Percentiles rank a stretch among this genome's conserved stretches.
Evolutionary conservation across 1,139 yeast species (phyloP).

Genomic region (Taphrina wiesneri): DNA sequence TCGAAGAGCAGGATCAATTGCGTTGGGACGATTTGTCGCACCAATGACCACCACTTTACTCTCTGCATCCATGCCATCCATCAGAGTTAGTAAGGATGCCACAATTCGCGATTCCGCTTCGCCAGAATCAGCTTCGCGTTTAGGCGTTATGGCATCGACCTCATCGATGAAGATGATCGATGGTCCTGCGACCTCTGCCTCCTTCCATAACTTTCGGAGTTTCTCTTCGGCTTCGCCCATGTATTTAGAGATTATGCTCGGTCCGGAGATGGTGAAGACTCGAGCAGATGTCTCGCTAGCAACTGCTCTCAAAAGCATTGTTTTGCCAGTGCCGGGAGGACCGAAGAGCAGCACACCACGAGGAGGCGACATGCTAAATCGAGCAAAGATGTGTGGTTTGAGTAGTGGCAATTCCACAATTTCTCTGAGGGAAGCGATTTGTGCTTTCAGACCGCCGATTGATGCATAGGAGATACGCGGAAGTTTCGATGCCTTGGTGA

Average conservation of each 20-base stretch:
- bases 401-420: conserved; percentile 79
- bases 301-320: conserved; percentile 79
- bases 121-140: conserved; percentile 79
- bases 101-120: conserved; percentile 88
- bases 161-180: conserved; percentile 86
- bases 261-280: conserved; percentile 81
- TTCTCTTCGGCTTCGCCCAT: conserved; percentile 91
- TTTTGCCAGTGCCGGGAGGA: conserved; percentile 97
- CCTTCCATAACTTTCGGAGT: conserved; percentile 74
- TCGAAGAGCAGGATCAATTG: conserved; percentile 81
- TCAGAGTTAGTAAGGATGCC: conserved; percentile 78
- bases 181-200: conserved; percentile 83
- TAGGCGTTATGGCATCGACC: conserved; percentile 86
- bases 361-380: conserved; percentile 89
- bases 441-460: conserved; percentile 77
- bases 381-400: conserved; percentile 70
- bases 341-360: conserved; percentile 89
- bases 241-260: conserved; percentile 87
- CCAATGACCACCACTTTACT: conserved; percentile 74
- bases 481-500: neutral
- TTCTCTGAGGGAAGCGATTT: conserved; percentile 61
- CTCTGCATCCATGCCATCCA: conserved; percentile 74
- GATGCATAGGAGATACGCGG: conserved; percentile 48
- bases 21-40: conserved; percentile 78
- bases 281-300: conserved; percentile 74